Percentiles rank a stretch among this genome's conserved stretches.
Conservation (phyloP, 805 yeast species). For the Suhomyces pyralidae region DNA sequence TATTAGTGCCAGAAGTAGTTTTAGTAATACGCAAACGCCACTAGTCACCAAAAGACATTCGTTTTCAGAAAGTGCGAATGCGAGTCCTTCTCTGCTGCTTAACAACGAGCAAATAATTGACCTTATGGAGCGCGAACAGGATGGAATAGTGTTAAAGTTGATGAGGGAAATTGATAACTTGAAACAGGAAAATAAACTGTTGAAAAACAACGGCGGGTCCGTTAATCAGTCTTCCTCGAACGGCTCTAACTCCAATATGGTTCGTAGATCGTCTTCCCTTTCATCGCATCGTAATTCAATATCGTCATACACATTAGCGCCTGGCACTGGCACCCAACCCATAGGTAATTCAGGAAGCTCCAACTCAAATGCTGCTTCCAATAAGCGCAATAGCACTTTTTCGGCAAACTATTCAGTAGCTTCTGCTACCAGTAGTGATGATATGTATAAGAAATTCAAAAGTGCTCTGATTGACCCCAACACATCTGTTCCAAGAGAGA, state of each 20-base stretch:
- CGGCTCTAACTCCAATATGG: conserved; percentile 1
- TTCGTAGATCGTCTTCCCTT: conserved; percentile 13
- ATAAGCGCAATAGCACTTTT: conserved; percentile 11
- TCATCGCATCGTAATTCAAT: conserved; percentile 12
- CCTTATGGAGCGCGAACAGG: conserved; percentile 71
- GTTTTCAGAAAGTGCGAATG: conserved; percentile 4
- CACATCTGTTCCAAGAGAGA: neutral
- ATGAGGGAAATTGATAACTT: conserved; percentile 58
- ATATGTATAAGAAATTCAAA: conserved; percentile 7
- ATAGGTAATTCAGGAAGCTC: neutral
- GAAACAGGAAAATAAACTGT: conserved; percentile 49
- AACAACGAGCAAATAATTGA: conserved; percentile 52
- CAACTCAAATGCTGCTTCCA: conserved; percentile 2
- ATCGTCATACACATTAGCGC: conserved; percentile 7
- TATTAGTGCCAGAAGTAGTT: conserved; percentile 5
- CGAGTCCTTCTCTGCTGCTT: conserved; percentile 2
- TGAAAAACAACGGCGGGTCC: conserved; percentile 19
- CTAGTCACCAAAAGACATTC: conserved; percentile 6
- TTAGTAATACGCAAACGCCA: conserved; percentile 2
- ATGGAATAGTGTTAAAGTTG: conserved; percentile 64
- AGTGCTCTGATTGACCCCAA: conserved; percentile 2
- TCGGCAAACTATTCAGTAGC: conserved; percentile 9
- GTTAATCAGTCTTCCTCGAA: neutral
- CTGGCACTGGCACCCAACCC: conserved; percentile 1
- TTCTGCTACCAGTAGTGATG: conserved; percentile 4